A percentile compares a stretch with the other conserved stretches of the same genome.
These are phyloP conservation scores for Pseudognaphalium luteoalbum DNA, from an alignment of 129 eudicot genomes.

Conservation along the genomic window DNA sequence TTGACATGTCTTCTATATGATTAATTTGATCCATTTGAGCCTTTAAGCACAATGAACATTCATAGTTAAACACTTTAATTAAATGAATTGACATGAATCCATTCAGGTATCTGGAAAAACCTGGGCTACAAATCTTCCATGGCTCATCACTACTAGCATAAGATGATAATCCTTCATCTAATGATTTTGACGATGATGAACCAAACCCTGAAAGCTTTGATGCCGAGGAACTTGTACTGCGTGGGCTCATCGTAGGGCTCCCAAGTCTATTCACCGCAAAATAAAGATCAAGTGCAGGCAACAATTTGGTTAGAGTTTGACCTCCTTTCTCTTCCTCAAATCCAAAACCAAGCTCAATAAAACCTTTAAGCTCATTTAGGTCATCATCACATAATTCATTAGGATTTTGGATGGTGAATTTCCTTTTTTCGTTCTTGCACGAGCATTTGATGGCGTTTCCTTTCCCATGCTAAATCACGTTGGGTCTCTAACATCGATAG, in stretches of 20 bases:
- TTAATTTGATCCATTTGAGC: not conserved
- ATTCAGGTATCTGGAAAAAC: conserved; percentile 19
- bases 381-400: conserved; percentile 50
- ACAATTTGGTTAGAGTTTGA: conserved; percentile 41
- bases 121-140: conserved; percentile 51
- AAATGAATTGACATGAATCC: not conserved
- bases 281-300: conserved; percentile 58
- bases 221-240: conserved; percentile 32
- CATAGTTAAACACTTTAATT: not conserved
- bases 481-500: conserved; percentile 41
- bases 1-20: no score
- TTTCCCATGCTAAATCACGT: conserved; percentile 56
- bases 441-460: conserved; percentile 39
- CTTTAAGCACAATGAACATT: not conserved
- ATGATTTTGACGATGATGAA: conserved; percentile 24
- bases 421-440: conserved; percentile 40
- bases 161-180: conserved; percentile 25
- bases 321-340: conserved; percentile 51
- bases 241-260: conserved; percentile 45
- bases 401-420: not conserved
- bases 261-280: conserved; percentile 50
- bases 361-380: conserved; percentile 52
- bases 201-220: conserved; percentile 21
- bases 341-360: conserved; percentile 57
- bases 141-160: conserved; percentile 37